Evolutionary conservation across 495 filamentous ascomycete genomes (phyloP), one percentile per base, ranked within the genome.

Genomic region (Talaromyces liani): DNA sequence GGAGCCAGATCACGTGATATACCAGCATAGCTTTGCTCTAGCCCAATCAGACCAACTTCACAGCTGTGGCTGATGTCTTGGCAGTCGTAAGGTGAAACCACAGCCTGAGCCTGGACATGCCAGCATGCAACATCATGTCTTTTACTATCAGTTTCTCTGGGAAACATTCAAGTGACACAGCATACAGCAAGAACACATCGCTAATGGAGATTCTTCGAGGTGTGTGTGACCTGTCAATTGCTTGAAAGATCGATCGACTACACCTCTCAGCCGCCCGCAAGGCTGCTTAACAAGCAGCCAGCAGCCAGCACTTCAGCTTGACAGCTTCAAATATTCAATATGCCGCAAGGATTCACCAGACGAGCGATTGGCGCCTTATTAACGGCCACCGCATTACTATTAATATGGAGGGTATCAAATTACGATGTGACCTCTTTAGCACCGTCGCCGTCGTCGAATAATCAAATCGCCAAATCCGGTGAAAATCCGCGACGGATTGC

Each of bases 401-500:
- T 62, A 18, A 53, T 62, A 49, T 62, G 60, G 60, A 34, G 60
- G 22, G n/a, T 51, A 12, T 62, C 60, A 12, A 33, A 62, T 33
- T 62, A 62, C 25, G 22, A 62, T 31, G 39, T 47, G 7, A n/a
- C 58, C 12, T 41, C 58, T n/a, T 29, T 60, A 29, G 16, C 27
- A 2, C 57, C 57, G 29, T 14, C 25, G 27, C 5, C 27, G 56
- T 59, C 56, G 18, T 20, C 60, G 25, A 45, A 34, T 60, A 39
- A 39, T 25, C 20, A 60, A 27, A 14, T 33, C 24, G 22, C 33
- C 31, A 47, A 41, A 29, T 36, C 62, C 53, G 51, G 34, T 27
- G 51, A 18, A 33, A 63, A 29, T n/a, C 31, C 20, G 62, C 31
- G 53, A 36, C 33, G 53, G 36, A 57, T 75, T 31, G 67, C 64